phyloP scores from a whole-genome alignment of 73 alveolate species.

The Tetrahymena thermophila region DNA sequence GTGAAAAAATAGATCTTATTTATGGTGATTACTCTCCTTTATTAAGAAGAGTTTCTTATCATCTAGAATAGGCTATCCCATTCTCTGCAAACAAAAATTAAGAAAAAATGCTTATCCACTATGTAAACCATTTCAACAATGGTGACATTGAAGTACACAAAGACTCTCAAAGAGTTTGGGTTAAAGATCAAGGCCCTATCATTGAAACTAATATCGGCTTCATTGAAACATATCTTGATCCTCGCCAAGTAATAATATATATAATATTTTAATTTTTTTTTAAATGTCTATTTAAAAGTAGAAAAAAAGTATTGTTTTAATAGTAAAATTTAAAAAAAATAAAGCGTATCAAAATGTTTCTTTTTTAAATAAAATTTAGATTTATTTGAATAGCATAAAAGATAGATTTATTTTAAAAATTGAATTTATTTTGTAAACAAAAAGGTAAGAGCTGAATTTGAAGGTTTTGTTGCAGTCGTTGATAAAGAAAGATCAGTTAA shows the following conservation, averaged over 20 bases:
- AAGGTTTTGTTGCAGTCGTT: conserved; percentile 89
- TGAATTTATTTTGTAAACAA: not conserved
- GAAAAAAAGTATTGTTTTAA: not conserved
- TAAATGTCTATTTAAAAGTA: not conserved
- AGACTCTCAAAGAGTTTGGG: conserved; percentile 92
- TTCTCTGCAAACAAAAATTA: conserved; percentile 77
- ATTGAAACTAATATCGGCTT: conserved; percentile 93
- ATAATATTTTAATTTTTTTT: too few relatives aligned
- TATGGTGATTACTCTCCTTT: conserved; percentile 81
- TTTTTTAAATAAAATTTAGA: too few relatives aligned
- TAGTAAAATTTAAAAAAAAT: too few relatives aligned
- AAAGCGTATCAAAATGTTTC: not conserved
- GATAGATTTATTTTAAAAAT: too few relatives aligned
- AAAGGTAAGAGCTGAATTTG: conserved; percentile 85
- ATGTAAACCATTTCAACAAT: conserved; percentile 72
- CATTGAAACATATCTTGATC: conserved; percentile 88
- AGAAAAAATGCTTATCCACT: conserved; percentile 68
- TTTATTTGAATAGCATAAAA: too few relatives aligned
- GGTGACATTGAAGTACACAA: conserved; percentile 88
- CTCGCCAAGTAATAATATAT: conserved; percentile 60
- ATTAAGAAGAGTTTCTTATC: conserved; percentile 60
- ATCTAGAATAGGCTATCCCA: conserved; percentile 70
- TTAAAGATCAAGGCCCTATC: conserved; percentile 84
- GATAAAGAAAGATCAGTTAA: conserved; percentile 73
- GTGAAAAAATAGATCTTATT: conserved; percentile 47